Base-by-base conservation (phyloP, 257 asterid species). In the Rehmannia glutinosa region DNA sequence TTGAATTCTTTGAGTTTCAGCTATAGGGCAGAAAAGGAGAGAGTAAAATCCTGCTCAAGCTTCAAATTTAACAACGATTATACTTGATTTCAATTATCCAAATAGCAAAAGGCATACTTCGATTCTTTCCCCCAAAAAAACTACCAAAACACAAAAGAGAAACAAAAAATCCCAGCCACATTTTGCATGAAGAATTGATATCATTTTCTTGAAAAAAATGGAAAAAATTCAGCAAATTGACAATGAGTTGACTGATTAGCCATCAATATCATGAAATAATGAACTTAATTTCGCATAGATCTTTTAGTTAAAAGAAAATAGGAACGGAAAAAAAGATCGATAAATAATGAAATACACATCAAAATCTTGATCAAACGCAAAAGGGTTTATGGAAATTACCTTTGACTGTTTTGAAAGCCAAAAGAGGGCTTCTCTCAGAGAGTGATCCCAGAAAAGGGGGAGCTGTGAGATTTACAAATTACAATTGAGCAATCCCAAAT, bases 341-440 rank as follows among this genome's bases (percentile, higher is more conserved):
- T 10, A 13, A 52, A 52, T 2, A 12, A 30, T 24, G 2, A 5
- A 38, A 33, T 24, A 27, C 23, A 68, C 62, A 21, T n/a, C n/a
- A 27, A 64, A 32, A 19, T 65, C 36, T 39, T 38, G 51, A 35
- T 66, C 27, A 50, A 47, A 23, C 9, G 23, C 25, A 45, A 45
- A 20, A 20, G 33, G 41, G 28, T 42, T 50, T n/a, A 13, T 1
- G 63, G 50, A n/a, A 56, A 52, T 72, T 65, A 65, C 81, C 13
- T 77, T 62, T 57, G 69, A 62, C 69, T 57, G 49, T 54, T 42
- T 46, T 65, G 78, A 60, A 55, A 70, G 53, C 42, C 64, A 23
- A 9, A 24, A 6, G 42, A 12, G 35, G 28, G 50, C 25, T 25
- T 41, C 55, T 32, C 15, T 53, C 38, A 28, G 71, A 1, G 19